Percentiles rank a stretch among this genome's conserved stretches.
Evolutionary conservation across 495 filamentous ascomycete genomes (phyloP).

Genomic region (Hypoxylon intermedium): DNA sequence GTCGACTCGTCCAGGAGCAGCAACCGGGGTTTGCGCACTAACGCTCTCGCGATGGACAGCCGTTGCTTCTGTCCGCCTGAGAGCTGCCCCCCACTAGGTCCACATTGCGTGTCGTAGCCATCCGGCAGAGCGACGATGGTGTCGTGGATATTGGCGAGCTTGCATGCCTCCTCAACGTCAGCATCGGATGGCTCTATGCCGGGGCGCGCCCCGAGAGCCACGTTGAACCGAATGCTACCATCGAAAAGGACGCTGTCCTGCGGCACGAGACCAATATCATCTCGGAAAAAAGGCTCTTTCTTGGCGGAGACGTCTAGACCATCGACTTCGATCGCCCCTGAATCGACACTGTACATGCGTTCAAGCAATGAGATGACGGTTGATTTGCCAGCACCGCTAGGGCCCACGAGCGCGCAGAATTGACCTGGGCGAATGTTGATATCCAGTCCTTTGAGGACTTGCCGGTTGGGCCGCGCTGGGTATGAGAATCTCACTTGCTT

Average conservation of each 20-base stretch:
- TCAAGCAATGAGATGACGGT: constrained; percentile 67
- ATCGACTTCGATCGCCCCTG: constrained; percentile 46
- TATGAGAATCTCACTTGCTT: constrained; percentile 65
- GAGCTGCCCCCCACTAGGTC: constrained; percentile 56
- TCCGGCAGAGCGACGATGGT: constrained; percentile 62
- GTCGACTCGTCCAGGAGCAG: constrained; percentile 88
- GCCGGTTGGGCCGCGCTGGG: constrained; percentile 62
- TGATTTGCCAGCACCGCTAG: constrained; percentile 67
- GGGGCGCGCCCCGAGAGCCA: constrained; percentile 56
- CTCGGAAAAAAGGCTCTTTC: constrained; percentile 57
- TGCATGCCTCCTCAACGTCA: constrained; percentile 65
- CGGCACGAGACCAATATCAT: constrained; percentile 60
- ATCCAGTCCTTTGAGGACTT: constrained; percentile 60
- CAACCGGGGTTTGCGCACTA: constrained; percentile 79
- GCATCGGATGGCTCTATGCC: constrained; percentile 51
- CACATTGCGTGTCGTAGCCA: constrained; percentile 68
- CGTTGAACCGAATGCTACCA: constrained; percentile 62
- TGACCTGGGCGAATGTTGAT: constrained; percentile 63
- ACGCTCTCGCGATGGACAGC: constrained; percentile 77
- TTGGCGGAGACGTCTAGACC: constrained; percentile 52
- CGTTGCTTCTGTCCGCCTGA: constrained; percentile 70
- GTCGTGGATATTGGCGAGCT: constrained; percentile 66
- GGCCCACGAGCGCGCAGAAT: constrained; percentile 67
- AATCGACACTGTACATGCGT: constrained; percentile 56
- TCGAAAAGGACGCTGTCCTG: constrained; percentile 64